phyloP scores from a whole-genome alignment of 257 asterid species.

The Gentiana straminea region DNA sequence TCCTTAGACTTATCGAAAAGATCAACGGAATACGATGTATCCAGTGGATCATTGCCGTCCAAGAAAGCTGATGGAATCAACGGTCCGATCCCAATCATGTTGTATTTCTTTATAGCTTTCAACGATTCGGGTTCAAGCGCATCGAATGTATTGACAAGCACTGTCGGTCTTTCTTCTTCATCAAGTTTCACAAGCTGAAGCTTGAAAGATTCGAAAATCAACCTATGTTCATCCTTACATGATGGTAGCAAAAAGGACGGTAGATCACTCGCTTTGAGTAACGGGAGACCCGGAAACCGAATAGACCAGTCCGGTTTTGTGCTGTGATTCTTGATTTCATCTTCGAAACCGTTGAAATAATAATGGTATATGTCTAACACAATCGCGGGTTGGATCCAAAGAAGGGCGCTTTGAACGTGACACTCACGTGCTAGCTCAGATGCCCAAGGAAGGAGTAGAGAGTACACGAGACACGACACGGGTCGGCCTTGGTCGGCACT shows the following conservation, averaged over 20 bases:
- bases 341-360: constrained; percentile 18
- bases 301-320: neutral
- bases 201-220: too few relatives aligned
- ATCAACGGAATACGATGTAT: constrained; percentile 38
- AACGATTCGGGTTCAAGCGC: constrained; percentile 37
- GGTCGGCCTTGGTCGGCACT: neutral
- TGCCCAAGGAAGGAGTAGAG: constrained; percentile 41
- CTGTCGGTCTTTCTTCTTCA: constrained; percentile 10
- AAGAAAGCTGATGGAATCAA: constrained; percentile 34
- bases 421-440: constrained; percentile 31
- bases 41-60: constrained; percentile 21
- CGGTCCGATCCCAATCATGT: constrained; percentile 40
- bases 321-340: neutral
- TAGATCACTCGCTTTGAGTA: constrained; percentile 23
- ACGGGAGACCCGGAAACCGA: constrained; percentile 30
- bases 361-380: constrained; percentile 31
- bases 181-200: too few relatives aligned
- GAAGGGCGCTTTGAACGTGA: constrained; percentile 36
- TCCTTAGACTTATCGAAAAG: constrained; percentile 12
- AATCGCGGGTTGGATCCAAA: constrained; percentile 42
- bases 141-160: constrained; percentile 38
- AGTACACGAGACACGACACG: constrained; percentile 19
- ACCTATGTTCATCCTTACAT: neutral
- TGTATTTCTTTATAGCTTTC: constrained; percentile 14
- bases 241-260: constrained; percentile 30